A percentile compares a stretch with the other conserved stretches of the same genome.
These are phyloP conservation scores for Lentinula detonsa DNA, from an alignment of 768 basidiomycete species.

Conservation along the genomic window DNA sequence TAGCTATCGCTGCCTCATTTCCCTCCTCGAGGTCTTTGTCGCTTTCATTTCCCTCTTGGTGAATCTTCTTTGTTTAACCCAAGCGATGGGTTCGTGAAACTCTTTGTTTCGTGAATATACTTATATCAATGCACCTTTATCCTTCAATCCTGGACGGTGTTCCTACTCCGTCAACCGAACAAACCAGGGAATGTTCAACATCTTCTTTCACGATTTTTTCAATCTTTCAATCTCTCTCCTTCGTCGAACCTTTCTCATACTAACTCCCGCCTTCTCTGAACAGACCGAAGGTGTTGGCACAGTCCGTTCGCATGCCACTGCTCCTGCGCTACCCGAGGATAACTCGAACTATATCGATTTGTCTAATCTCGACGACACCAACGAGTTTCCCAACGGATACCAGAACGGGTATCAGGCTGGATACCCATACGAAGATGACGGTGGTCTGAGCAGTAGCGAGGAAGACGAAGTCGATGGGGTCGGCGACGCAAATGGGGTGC, in stretches of 20 bases:
- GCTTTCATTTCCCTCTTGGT: background rate
- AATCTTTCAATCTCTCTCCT: background rate
- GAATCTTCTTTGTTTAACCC: background rate
- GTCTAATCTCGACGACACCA: background rate
- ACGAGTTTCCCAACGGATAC: background rate
- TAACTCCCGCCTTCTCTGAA: background rate
- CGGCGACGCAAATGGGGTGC: background rate
- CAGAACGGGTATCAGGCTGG: constrained; percentile 18
- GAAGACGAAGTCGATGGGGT: background rate
- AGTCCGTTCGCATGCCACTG: constrained; percentile 41
- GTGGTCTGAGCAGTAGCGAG: constrained; percentile 34
- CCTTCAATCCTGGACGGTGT: background rate
- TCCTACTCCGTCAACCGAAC: background rate
- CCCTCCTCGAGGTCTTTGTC: background rate
- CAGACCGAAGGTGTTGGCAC: constrained; percentile 89
- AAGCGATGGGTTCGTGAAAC: background rate
- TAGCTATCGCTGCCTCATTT: constrained; percentile 1
- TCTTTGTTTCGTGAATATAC: background rate
- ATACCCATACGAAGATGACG: constrained; percentile 65
- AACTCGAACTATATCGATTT: background rate
- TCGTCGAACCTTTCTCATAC: background rate
- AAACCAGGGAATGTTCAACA: background rate
- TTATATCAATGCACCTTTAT: background rate
- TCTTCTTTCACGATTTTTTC: background rate
- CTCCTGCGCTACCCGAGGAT: constrained; percentile 17